A percentile compares a stretch with the other conserved stretches of the same genome.
Conservation (phyloP, 768 basidiomycete species). For the Sutorius australiensis region DNA sequence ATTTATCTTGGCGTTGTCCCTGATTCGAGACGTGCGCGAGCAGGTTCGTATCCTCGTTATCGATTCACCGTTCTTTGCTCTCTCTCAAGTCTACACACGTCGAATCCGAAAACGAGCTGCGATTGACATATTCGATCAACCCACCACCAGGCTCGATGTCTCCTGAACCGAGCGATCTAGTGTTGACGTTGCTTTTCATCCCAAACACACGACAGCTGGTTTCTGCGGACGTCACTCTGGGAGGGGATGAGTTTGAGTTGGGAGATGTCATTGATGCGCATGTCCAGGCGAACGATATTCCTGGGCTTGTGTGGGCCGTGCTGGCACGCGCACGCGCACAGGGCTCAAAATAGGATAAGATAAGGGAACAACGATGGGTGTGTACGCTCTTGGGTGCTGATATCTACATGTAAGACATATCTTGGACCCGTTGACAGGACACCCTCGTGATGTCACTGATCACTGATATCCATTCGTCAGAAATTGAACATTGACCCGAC, state of each 20-base stretch:
- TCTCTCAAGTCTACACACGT: slow-evolving; percentile 56
- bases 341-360: not conserved
- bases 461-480: not conserved
- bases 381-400: not conserved
- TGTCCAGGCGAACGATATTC: slow-evolving; percentile 60
- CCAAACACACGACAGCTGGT: slow-evolving; percentile 67
- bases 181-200: slow-evolving; percentile 60
- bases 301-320: slow-evolving; percentile 60
- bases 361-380: not conserved
- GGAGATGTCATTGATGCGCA: slow-evolving; percentile 59
- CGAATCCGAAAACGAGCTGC: slow-evolving; percentile 73
- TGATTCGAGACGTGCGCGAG: not conserved
- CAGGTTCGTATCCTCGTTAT: slow-evolving; percentile 71
- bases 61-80: slow-evolving; percentile 59
- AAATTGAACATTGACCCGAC: no score
- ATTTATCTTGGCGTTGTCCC: not conserved
- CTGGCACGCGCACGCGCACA: slow-evolving; percentile 42
- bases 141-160: slow-evolving; percentile 25
- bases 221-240: slow-evolving; percentile 54
- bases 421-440: not conserved
- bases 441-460: not conserved
- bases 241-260: slow-evolving; percentile 49
- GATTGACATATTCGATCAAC: slow-evolving; percentile 58
- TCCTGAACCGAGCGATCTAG: slow-evolving; percentile 34
- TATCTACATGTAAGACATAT: not conserved